Evolutionary conservation across 2,329 filamentous ascomycete genomes (phyloP).

Genomic region (Calcarisporium arbuscula): DNA sequence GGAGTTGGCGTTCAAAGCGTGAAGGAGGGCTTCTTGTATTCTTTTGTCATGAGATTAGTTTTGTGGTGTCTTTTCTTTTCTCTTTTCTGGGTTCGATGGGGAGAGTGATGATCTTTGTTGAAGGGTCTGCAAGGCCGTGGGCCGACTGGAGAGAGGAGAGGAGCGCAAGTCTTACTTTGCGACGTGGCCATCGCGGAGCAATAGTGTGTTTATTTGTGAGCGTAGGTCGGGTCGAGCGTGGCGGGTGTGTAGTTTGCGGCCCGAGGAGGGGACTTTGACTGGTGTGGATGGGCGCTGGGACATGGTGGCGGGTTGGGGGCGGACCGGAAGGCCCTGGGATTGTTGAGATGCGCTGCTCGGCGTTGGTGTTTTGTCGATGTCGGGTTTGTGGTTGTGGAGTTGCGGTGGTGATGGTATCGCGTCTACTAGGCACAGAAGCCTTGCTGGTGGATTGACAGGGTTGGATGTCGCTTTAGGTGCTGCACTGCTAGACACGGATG

Average conservation of each 20-base stretch:
- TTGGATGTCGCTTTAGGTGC: too few relatives aligned
- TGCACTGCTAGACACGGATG: too few relatives aligned
- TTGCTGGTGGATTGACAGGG: too few relatives aligned
- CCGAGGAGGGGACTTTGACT: constrained; percentile 53
- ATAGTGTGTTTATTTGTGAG: constrained; percentile 54
- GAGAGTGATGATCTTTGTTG: background rate
- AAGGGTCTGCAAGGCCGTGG: too few relatives aligned
- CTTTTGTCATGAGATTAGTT: too few relatives aligned
- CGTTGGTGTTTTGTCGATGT: too few relatives aligned
- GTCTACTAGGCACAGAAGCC: too few relatives aligned
- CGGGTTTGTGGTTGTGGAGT: too few relatives aligned
- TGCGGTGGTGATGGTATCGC: too few relatives aligned
- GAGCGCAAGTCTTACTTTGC: constrained; percentile 40
- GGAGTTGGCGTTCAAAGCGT: constrained; percentile 52
- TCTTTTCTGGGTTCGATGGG: background rate
- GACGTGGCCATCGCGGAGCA: constrained; percentile 54
- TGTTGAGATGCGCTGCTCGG: too few relatives aligned
- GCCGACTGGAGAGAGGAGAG: constrained; percentile 1
- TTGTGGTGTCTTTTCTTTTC: constrained; percentile 5
- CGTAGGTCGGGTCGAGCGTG: constrained; percentile 57
- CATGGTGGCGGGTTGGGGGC: constrained; percentile 24
- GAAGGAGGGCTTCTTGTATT: constrained; percentile 59
- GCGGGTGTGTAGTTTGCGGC: constrained; percentile 55
- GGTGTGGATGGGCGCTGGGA: constrained; percentile 45
- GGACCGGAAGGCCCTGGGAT: background rate